Evolutionary conservation across 1,139 yeast genomes (phyloP).

Genomic region (Barnettozyma hawaiiensis): DNA sequence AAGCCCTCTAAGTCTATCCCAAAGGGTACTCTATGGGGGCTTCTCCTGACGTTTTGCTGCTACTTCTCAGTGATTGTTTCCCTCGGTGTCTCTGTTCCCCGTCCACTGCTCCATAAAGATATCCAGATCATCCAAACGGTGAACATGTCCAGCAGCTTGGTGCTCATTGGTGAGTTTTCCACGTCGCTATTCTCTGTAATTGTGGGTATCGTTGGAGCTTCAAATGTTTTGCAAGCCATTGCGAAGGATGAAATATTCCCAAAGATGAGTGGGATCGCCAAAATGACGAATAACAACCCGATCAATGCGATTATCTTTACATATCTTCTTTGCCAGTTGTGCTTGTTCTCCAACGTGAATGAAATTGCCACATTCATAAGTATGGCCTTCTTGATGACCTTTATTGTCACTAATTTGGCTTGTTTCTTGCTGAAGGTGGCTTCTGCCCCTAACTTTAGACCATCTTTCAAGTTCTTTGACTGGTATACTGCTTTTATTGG

Average conservation of each 20-base stretch:
- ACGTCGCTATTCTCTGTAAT: slow-evolving; percentile 88
- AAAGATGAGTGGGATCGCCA: slow-evolving; percentile 56
- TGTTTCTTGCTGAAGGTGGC: slow-evolving; percentile 84
- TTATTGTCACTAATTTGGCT: slow-evolving; percentile 87
- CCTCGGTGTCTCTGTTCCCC: slow-evolving; percentile 73
- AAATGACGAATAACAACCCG: slow-evolving; percentile 44
- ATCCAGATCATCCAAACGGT: slow-evolving; percentile 81
- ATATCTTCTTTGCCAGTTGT: slow-evolving; percentile 77
- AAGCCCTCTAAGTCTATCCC: slow-evolving; percentile 89
- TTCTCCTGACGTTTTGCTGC: slow-evolving; percentile 64
- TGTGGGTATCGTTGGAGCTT: slow-evolving; percentile 94
- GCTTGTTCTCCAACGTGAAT: slow-evolving; percentile 83
- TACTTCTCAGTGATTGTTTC: slow-evolving; percentile 74
- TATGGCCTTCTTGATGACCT: slow-evolving; percentile 95
- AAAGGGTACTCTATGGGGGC: slow-evolving; percentile 79
- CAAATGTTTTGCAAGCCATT: slow-evolving; percentile 82
- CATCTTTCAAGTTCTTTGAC: slow-evolving; percentile 84
- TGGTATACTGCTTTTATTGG: slow-evolving; percentile 79
- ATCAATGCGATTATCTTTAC: slow-evolving; percentile 63
- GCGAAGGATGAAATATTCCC: slow-evolving; percentile 85
- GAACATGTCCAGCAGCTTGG: slow-evolving; percentile 60
- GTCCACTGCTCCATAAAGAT: slow-evolving; percentile 69
- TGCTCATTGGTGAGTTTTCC: slow-evolving; percentile 83
- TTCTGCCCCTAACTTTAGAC: slow-evolving; percentile 94
- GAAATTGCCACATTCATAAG: slow-evolving; percentile 93